A percentile compares a stretch with the other conserved stretches of the same genome.
phyloP scores from a whole-genome alignment of 2,329 filamentous ascomycete genomes.

The Clarireedia paspali region DNA sequence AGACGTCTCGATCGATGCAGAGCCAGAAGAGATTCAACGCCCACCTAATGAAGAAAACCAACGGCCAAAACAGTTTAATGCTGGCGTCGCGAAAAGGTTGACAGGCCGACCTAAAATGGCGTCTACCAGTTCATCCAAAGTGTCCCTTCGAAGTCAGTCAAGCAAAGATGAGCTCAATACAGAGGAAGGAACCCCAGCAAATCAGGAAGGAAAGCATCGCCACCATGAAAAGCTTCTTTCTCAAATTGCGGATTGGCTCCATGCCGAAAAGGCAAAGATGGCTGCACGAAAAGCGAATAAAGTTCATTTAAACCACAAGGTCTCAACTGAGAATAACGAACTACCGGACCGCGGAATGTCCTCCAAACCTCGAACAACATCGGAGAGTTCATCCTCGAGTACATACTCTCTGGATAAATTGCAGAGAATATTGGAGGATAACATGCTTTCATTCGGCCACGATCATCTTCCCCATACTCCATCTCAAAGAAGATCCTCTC shows the following conservation, averaged over 20 bases:
- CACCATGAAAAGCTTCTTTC: conserved; percentile 50
- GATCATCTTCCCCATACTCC: conserved; percentile 22
- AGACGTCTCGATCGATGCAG: conserved; percentile 26
- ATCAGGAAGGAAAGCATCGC: conserved; percentile 19
- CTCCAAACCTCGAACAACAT: conserved; percentile 38
- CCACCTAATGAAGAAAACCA: conserved; percentile 16
- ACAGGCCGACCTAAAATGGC: conserved; percentile 20
- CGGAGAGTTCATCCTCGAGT: conserved; percentile 58
- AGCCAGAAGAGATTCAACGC: conserved; percentile 18
- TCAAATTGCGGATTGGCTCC: conserved; percentile 77
- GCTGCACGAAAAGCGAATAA: conserved; percentile 44
- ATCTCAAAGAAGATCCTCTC: conserved; percentile 18
- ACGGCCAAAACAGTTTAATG: conserved; percentile 23
- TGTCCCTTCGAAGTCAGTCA: conserved; percentile 19
- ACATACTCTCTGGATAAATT: conserved; percentile 71
- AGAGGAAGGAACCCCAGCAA: conserved; percentile 9
- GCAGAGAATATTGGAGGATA: conserved; percentile 70
- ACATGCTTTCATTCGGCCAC: conserved; percentile 36
- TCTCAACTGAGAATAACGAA: neutral
- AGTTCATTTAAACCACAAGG: conserved; percentile 20
- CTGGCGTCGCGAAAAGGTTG: conserved; percentile 20
- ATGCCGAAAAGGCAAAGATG: conserved; percentile 67
- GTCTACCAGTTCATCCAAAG: conserved; percentile 17
- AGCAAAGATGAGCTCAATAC: conserved; percentile 20
- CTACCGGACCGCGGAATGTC: conserved; percentile 9